phyloP scores from a whole-genome alignment of 2,329 filamentous ascomycete genomes.

The Penicillium digitatum region DNA sequence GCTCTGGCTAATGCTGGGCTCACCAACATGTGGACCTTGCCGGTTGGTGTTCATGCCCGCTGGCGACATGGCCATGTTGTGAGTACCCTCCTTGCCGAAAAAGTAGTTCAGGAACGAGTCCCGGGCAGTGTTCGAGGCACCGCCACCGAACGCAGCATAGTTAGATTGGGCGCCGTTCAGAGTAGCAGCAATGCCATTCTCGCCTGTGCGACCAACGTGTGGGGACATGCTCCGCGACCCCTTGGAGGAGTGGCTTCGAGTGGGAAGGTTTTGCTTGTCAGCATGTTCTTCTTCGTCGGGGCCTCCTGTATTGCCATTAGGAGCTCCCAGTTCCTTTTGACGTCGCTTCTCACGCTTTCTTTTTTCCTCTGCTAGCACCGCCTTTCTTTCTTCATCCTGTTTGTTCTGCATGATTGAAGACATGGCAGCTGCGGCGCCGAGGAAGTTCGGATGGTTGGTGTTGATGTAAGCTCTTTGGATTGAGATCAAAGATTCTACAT shows the following conservation, averaged over 20 bases:
- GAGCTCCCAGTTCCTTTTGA: conserved; percentile 70
- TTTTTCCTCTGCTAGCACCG: conserved; percentile 73
- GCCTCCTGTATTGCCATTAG: conserved; percentile 62
- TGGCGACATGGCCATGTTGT: conserved; percentile 44
- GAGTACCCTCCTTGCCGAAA: conserved; percentile 80
- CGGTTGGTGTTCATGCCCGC: conserved; percentile 46
- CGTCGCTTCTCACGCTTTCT: conserved; percentile 79
- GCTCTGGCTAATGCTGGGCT: conserved; percentile 79
- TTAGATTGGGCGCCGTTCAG: conserved; percentile 63
- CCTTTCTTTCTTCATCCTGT: conserved; percentile 87
- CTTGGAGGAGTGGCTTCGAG: conserved; percentile 60
- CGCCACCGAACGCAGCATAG: conserved; percentile 61
- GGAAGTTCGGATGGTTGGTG: conserved; percentile 98
- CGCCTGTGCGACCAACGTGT: conserved; percentile 57
- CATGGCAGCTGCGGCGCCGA: conserved; percentile 95
- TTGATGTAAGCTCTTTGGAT: conserved; percentile 99
- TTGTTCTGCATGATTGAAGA: conserved; percentile 91
- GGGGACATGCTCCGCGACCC: conserved; percentile 77
- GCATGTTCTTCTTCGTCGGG: conserved; percentile 62
- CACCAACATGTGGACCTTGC: conserved; percentile 73
- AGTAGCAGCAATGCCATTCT: conserved; percentile 64
- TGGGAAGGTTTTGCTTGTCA: conserved; percentile 51
- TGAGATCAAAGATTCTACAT: conserved; percentile 93
- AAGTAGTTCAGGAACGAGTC: conserved; percentile 99
- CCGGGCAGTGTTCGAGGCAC: conserved; percentile 60